Base-by-base conservation (phyloP, 768 basidiomycete genomes). In the Strobilomyces echinocephalus region DNA sequence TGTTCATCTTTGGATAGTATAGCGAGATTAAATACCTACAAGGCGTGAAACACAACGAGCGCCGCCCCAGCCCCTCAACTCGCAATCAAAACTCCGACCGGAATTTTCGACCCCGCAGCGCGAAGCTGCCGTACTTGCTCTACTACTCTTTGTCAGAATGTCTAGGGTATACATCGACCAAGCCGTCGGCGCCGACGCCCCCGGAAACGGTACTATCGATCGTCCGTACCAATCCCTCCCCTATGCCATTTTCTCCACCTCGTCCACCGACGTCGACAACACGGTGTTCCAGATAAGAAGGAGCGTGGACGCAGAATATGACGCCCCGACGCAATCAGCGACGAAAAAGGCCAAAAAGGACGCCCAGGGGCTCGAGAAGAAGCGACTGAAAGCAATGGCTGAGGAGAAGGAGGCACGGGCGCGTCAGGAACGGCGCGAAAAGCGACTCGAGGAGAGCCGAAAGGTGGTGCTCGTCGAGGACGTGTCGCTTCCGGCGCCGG, bases 261-360 rank as follows among this genome's bases (percentile, higher is more conserved):
- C 60, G 9, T 66, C 77, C 10, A 70, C 72, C 16, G 73, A 70
- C 44, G 71, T 70, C 49, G 70, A 72, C 48, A 56, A 60, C 28
- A 63, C 70, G 11, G 74, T 71, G 18, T 80, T 86, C 62, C 74
- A 88, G 60, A 80, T 86, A 57, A 2, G 91, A 59, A 91, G 92
- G 68, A 78, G 84, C 52, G 59, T 81, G 3, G 72, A 73, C 8
- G 73, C 71, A 38, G 77, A 80, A 53, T 98, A 85, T 69, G 85
- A 86, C 53, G 85, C 87, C 50, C 87, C 93, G 15, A 88, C 90
- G 1, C 83, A 88, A 55, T 87, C 88, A 7, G 84, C 90, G 8
- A 68, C 92, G 55, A 99, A 99, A 76, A 98, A 95, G 71, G 91
- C 91, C 6, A 90, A 88, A 72, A 98, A 97, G 72, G 82, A 79